Base-by-base conservation (phyloP, 352 stramenopile species). In the Globisporangium takayamanum region DNA sequence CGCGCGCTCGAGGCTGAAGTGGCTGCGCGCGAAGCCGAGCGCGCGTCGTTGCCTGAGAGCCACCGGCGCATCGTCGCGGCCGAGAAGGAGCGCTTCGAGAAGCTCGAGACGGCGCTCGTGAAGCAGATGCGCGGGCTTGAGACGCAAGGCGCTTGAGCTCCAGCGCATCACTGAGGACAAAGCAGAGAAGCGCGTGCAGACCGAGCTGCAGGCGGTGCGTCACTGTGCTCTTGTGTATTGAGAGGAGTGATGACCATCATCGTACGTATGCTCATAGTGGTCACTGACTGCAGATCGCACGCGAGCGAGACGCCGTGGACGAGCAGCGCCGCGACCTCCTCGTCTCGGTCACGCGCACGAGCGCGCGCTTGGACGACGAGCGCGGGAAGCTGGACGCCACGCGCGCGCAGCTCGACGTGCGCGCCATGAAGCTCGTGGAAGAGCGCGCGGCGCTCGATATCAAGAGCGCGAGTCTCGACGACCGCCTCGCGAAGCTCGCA, bases 301-400 rank as follows among this genome's bases (percentile, higher is more conserved):
- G 81, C 15, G 84, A 94, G 55, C 80, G 81, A 0, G 74, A 89
- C 28, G 75, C 78, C 5, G 70, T 92, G 15, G 84, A 94, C 51
- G 79, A 80, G 48, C 80, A 94, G 63, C 80, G 81, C 5, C 70
- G 76, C 14, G 80, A 92, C 58, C 63, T 92, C 41, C 52, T 94
- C 16, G 66, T 73, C 50, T 74, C 72, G 8, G 69, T 88, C 57
- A 72, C 77, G 41, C 70, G 69, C 33, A 71, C 74, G 47, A 77
- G 70, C 20, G 66, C 73, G 5, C 78, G 81, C 15, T 64, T 76
- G 3, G 81, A 94, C 60, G 81, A 94, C 30, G 81, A 92, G 48
- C 80, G 82, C 12, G 81, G 69, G n/a, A 76, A 78, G 39, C 50
- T 91, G 54, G 81, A 92, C 50, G 74, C 76, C 8, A 58, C 68